phyloP scores from a whole-genome alignment of 345 rosid genomes.

The Citrus sinensis region DVS_A1.0 CM039166.1:20310501-20311000 shows the following conservation, averaged over 20 bases:
- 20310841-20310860: not conserved
- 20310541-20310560: constrained; percentile 89
- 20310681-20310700: constrained; percentile 66
- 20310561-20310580: constrained; percentile 89
- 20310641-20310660: constrained; percentile 96
- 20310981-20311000: constrained; percentile 27
- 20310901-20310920: not conserved
- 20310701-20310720: constrained; percentile 94
- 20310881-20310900: not conserved
- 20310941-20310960: not conserved
- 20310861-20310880: not conserved
- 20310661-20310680: constrained; percentile 71
- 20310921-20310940: not conserved
- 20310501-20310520: constrained; percentile 33
- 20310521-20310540: constrained; percentile 95
- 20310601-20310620: constrained; percentile 87
- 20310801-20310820: constrained; percentile 2
- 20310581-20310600: constrained; percentile 93
- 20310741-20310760: constrained; percentile 45
- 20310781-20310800: not conserved
- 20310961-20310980: constrained; percentile 11
- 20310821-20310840: not conserved
- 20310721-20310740: constrained; percentile 89
- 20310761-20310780: constrained; percentile 1
- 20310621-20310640: constrained; percentile 92